These are phyloP conservation scores for Leavenworthia alabamica DNA, from an alignment of 345 rosid species.

Conservation along the genomic window DNA sequence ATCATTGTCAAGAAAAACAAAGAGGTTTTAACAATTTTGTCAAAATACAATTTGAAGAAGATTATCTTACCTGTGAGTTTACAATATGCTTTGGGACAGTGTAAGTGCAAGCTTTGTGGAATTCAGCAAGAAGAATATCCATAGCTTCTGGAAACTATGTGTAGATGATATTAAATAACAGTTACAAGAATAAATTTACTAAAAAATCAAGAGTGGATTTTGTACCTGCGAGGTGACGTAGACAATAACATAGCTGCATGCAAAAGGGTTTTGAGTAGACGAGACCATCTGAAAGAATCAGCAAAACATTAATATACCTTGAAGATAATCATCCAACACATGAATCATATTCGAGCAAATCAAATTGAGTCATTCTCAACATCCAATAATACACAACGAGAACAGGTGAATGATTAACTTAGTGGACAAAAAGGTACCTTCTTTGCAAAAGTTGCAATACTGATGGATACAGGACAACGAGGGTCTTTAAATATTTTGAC, in stretches of 20 bases:
- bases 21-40: neutral
- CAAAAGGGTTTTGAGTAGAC: constrained; percentile 51
- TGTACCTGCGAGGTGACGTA: constrained; percentile 71
- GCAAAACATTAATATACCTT: neutral
- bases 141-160: constrained; percentile 64
- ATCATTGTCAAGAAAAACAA: neutral
- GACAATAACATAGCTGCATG: constrained; percentile 64
- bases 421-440: constrained; percentile 50
- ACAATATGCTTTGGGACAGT: constrained; percentile 79
- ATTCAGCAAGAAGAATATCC: constrained; percentile 85
- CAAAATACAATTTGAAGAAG: neutral
- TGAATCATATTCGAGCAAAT: neutral
- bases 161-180: constrained; percentile 3
- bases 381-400: neutral
- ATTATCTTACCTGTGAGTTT: constrained; percentile 52
- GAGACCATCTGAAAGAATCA: constrained; percentile 54
- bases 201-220: neutral
- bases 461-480: constrained; percentile 65
- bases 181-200: neutral
- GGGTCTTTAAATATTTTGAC: constrained; percentile 59
- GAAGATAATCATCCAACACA: neutral
- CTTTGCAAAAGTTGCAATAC: constrained; percentile 61
- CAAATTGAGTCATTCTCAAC: constrained; percentile 10
- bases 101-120: constrained; percentile 80
- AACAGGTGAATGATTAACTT: neutral